phyloP scores from a whole-genome alignment of 176 grass and related monocot species.

The Oryza glaberrima region DNA sequence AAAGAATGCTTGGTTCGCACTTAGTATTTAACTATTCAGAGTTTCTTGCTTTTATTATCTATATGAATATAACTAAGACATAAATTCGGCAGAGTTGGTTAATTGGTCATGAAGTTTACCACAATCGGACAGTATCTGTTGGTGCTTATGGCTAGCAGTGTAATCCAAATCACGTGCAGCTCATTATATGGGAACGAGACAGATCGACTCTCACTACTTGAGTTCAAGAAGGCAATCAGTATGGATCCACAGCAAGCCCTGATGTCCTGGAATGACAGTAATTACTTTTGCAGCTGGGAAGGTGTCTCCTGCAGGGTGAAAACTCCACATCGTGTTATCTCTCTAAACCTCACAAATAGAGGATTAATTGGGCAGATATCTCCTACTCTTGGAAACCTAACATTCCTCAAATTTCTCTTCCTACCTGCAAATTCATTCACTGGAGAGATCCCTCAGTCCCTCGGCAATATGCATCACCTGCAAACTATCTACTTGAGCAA shows the following conservation, averaged over 20 bases:
- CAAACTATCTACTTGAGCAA: neutral
- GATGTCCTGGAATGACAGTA: constrained; percentile 38
- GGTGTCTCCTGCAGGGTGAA: neutral
- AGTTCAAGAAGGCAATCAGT: constrained; percentile 16
- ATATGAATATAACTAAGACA: too few species aligned
- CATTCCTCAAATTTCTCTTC: neutral
- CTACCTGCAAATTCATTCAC: constrained; percentile 18
- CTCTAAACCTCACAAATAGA: neutral
- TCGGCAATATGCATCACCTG: neutral
- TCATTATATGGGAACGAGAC: neutral
- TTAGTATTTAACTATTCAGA: too few species aligned
- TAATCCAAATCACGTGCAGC: neutral
- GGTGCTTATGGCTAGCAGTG: too few species aligned
- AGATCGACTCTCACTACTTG: neutral
- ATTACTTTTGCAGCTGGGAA: constrained; percentile 19
- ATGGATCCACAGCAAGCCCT: neutral
- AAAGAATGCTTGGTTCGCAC: too few species aligned
- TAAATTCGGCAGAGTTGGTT: too few species aligned
- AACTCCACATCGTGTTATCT: neutral
- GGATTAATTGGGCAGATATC: constrained; percentile 30
- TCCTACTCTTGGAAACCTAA: constrained; percentile 19
- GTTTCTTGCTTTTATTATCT: too few species aligned
- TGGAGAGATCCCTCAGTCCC: constrained; percentile 31
- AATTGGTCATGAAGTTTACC: too few species aligned
- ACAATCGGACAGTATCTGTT: too few species aligned